These are phyloP conservation scores for Pythium apleroticum DNA, from an alignment of 352 stramenopile genomes.

Conservation along the genomic window DNA sequence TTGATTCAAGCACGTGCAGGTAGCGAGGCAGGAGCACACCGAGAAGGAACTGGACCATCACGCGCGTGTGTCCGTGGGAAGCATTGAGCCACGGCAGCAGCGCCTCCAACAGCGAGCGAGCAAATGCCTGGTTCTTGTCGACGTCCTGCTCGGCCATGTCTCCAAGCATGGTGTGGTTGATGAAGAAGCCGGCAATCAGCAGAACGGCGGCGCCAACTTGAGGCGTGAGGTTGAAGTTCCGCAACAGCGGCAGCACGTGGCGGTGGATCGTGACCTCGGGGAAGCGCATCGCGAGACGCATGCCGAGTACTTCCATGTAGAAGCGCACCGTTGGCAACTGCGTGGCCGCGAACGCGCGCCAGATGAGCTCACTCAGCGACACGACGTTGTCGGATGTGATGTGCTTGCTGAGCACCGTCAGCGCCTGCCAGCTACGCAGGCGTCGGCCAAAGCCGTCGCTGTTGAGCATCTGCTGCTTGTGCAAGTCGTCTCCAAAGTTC, in stretches of 20 bases:
- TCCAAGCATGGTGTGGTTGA: slow-evolving; percentile 25
- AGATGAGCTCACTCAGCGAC: slow-evolving; percentile 38
- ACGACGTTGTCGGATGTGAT: slow-evolving; percentile 32
- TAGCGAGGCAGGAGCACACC: slow-evolving; percentile 63
- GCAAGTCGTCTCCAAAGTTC: slow-evolving; percentile 59
- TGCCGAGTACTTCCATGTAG: slow-evolving; percentile 84
- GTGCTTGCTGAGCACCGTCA: slow-evolving; percentile 69
- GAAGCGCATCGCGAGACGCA: slow-evolving; percentile 62
- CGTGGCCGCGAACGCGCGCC: slow-evolving; percentile 53
- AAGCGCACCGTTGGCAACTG: slow-evolving; percentile 70
- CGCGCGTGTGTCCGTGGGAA: slow-evolving; percentile 79
- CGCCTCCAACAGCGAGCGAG: slow-evolving; percentile 40
- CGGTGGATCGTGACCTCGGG: slow-evolving; percentile 37
- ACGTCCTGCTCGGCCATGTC: slow-evolving; percentile 34
- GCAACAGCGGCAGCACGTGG: slow-evolving; percentile 59
- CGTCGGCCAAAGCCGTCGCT: slow-evolving; percentile 79
- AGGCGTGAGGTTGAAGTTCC: slow-evolving; percentile 68
- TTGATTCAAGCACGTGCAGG: slow-evolving; percentile 32
- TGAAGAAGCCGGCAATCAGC: slow-evolving; percentile 42
- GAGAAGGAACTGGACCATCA: slow-evolving; percentile 74
- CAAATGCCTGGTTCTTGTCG: slow-evolving; percentile 13
- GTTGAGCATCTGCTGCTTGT: slow-evolving; percentile 86
- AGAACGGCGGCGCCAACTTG: slow-evolving; percentile 68
- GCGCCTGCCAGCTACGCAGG: slow-evolving; percentile 73
- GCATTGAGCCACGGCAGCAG: slow-evolving; percentile 79